Conservation (phyloP, 306 rosid species). For the Trifolium subterraneum region DNA sequence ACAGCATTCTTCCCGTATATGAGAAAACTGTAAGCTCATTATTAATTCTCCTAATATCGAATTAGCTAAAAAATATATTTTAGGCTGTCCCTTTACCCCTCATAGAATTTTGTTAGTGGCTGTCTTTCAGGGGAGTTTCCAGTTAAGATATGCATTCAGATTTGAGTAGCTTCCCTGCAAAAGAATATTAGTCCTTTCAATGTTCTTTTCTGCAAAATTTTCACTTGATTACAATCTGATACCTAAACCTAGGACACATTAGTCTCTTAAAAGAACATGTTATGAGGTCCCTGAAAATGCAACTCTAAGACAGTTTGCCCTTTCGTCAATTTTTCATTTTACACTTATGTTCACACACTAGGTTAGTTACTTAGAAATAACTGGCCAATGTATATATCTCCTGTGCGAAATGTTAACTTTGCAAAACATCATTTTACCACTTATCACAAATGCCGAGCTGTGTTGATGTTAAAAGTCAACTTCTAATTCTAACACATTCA, state of each 20-base stretch:
- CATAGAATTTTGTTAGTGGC: too few relatives aligned
- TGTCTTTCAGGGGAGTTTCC: conserved; percentile 25
- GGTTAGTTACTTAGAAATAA: neutral
- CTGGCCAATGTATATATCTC: conserved; percentile 2
- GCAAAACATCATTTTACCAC: neutral
- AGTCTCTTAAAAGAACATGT: neutral
- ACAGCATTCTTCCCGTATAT: conserved; percentile 82
- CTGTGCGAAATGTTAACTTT: neutral
- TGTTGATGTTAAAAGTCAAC: neutral
- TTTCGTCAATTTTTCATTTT: neutral
- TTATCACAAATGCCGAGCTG: neutral
- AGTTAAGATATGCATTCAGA: conserved; percentile 1
- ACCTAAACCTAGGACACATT: neutral
- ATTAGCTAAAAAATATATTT: too few relatives aligned
- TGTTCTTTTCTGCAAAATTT: neutral
- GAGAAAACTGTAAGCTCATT: conserved; percentile 75
- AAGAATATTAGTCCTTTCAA: neutral
- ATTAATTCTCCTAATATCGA: conserved; percentile 32
- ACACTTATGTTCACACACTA: neutral
- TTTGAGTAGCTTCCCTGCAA: neutral
- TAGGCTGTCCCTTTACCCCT: too few relatives aligned
- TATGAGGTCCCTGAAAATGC: neutral
- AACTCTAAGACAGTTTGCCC: neutral
- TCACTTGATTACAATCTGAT: conserved; percentile 4
- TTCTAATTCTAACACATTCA: neutral